Conservation (phyloP, 345 rosid species). For the Hevea brasiliensis region DNA sequence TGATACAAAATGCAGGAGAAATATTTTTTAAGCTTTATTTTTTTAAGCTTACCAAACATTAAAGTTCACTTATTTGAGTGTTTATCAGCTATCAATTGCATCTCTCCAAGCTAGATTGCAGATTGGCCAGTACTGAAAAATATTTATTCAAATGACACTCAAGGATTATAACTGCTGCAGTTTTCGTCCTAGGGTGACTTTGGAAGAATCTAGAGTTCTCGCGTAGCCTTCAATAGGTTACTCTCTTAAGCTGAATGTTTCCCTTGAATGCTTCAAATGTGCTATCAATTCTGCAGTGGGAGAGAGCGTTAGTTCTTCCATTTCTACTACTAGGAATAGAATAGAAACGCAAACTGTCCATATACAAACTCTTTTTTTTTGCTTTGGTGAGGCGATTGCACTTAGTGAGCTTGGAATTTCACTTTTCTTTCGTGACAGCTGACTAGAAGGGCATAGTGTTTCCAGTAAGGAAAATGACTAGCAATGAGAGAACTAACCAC, state of each 20-base stretch:
- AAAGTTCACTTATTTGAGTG: too few species aligned
- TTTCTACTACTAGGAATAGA: slow-evolving; percentile 31
- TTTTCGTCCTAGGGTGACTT: neutral
- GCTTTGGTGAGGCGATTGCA: too few species aligned
- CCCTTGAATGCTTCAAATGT: neutral
- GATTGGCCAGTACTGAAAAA: neutral
- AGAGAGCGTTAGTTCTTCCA: slow-evolving; percentile 32
- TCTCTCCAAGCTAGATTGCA: too few species aligned
- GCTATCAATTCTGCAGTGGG: slow-evolving; percentile 2
- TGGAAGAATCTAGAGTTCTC: neutral
- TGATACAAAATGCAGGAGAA: too few species aligned
- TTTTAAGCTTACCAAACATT: too few species aligned
- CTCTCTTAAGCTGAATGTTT: neutral
- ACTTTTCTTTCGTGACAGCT: neutral
- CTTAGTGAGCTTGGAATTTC: neutral
- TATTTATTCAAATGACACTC: neutral
- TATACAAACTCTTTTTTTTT: too few species aligned
- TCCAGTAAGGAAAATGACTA: neutral
- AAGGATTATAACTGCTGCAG: slow-evolving; percentile 6
- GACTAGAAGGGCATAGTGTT: neutral
- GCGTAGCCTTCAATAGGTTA: neutral
- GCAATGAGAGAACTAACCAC: neutral
- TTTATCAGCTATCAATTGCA: too few species aligned
- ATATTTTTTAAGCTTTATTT: too few species aligned
- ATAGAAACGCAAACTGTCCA: slow-evolving; percentile 50